Conservation (phyloP, 192 early-diverging fungal species). For the Podila minutissima region DNA sequence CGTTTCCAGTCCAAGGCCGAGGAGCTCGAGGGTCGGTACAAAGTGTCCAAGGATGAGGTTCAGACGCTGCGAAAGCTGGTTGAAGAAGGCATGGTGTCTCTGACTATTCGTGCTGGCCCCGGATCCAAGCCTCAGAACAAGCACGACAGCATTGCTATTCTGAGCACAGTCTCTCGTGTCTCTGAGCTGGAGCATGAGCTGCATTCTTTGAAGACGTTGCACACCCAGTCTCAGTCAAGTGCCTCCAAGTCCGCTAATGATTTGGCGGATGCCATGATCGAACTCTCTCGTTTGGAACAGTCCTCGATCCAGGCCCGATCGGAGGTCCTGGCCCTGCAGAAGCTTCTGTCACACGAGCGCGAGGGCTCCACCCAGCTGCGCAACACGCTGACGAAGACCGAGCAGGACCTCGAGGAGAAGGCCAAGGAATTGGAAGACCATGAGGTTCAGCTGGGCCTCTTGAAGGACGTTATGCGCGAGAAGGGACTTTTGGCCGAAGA, state of each 20-base stretch:
- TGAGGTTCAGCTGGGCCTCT: constrained; percentile 63
- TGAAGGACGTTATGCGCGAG: constrained; percentile 59
- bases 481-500: constrained; percentile 58
- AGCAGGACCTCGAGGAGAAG: constrained; percentile 51
- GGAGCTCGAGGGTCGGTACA: constrained; percentile 49
- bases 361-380: constrained; percentile 50
- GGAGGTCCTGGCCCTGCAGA: constrained; percentile 53
- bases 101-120: constrained; percentile 28
- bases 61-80: constrained; percentile 50
- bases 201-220: constrained; percentile 39
- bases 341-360: constrained; percentile 53
- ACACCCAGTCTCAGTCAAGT: constrained; percentile 20
- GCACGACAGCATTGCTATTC: constrained; percentile 49
- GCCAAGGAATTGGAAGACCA: constrained; percentile 58
- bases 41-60: constrained; percentile 53
- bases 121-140: constrained; percentile 15
- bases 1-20: constrained; percentile 49
- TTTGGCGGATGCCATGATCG: constrained; percentile 54
- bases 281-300: constrained; percentile 58
- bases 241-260: constrained; percentile 46
- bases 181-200: constrained; percentile 53
- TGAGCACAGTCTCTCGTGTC: constrained; percentile 36
- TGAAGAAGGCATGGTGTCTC: constrained; percentile 52
- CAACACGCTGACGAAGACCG: constrained; percentile 46
- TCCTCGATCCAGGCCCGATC: constrained; percentile 56